Evolutionary conservation across 768 basidiomycete genomes (phyloP).

Genomic region (Mycena chlorophos): DNA sequence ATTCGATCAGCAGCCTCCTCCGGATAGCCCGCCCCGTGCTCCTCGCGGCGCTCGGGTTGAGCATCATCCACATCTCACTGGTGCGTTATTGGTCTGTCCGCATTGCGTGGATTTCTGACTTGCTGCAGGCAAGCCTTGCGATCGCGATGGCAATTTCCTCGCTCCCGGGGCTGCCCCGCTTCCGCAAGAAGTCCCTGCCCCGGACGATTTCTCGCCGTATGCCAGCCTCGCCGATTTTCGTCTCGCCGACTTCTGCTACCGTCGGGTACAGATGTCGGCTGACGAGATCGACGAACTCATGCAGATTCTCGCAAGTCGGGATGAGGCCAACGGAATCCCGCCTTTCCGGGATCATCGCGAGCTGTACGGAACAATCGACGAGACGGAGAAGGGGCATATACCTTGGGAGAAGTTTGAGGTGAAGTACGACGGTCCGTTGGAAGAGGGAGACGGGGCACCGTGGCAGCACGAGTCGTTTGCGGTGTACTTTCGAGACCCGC

Average conservation of each 20-base stretch:
- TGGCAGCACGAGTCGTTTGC: slow-evolving; percentile 27
- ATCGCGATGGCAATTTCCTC: slow-evolving; percentile 6
- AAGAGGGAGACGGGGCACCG: background rate
- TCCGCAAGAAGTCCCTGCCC: background rate
- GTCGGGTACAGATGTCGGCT: slow-evolving; percentile 8
- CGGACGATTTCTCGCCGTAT: slow-evolving; percentile 4
- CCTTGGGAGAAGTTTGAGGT: slow-evolving; percentile 26
- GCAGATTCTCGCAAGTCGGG: background rate
- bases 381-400: slow-evolving; percentile 21
- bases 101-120: background rate
- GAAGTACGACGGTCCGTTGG: background rate
- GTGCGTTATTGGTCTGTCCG: background rate
- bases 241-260: slow-evolving; percentile 15
- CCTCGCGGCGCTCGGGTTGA: background rate
- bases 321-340: slow-evolving; percentile 3
- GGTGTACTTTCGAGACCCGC: slow-evolving; percentile 23
- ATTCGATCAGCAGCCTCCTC: background rate
- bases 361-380: slow-evolving; percentile 25
- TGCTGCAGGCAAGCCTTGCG: slow-evolving; percentile 2
- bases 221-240: background rate
- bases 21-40: background rate
- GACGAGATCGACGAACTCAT: slow-evolving; percentile 13
- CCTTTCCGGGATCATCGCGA: slow-evolving; percentile 24
- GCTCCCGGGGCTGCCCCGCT: background rate
- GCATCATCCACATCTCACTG: slow-evolving; percentile 7